phyloP scores from a whole-genome alignment of 2,329 filamentous ascomycete genomes.

The Arthrobotrys entomopaga region DNA sequence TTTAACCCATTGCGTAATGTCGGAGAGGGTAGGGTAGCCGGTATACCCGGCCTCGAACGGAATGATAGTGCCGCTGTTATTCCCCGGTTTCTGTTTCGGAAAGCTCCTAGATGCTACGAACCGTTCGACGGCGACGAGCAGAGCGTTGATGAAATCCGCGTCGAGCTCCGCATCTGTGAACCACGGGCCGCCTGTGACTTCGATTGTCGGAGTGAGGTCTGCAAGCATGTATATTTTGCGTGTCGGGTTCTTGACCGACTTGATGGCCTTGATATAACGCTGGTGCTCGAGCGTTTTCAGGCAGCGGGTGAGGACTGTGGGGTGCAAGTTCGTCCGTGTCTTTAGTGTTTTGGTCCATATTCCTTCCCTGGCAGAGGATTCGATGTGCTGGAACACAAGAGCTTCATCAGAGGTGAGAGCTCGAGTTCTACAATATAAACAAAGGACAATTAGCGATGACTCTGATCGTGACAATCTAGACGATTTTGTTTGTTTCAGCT shows the following conservation, averaged over 20 bases:
- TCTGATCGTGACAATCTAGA: not conserved
- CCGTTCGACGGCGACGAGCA: slow-evolving; percentile 78
- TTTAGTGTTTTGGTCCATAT: slow-evolving; percentile 92
- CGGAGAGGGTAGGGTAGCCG: slow-evolving; percentile 80
- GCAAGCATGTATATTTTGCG: slow-evolving; percentile 97
- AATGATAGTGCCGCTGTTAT: slow-evolving; percentile 11
- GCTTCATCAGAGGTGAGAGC: slow-evolving; percentile 75
- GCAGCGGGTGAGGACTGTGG: slow-evolving; percentile 80
- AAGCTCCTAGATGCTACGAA: slow-evolving; percentile 78
- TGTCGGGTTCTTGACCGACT: slow-evolving; percentile 78
- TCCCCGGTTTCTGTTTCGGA: slow-evolving; percentile 62
- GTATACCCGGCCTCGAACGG: slow-evolving; percentile 72
- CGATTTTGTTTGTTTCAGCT: slow-evolving; percentile 58
- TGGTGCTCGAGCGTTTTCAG: slow-evolving; percentile 86
- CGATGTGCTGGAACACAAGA: slow-evolving; percentile 88
- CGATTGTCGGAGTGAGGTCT: slow-evolving; percentile 83
- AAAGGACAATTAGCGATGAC: too few species aligned
- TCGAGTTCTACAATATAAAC: slow-evolving; percentile 54
- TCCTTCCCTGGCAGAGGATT: slow-evolving; percentile 82
- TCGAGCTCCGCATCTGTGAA: slow-evolving; percentile 92
- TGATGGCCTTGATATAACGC: slow-evolving; percentile 85
- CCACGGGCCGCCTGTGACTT: slow-evolving; percentile 93
- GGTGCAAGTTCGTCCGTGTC: slow-evolving; percentile 81
- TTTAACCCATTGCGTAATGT: slow-evolving; percentile 80
- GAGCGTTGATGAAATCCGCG: slow-evolving; percentile 81